phyloP scores from a whole-genome alignment of 169 alveolate species.

The Cryptosporidium sp. region DNA sequence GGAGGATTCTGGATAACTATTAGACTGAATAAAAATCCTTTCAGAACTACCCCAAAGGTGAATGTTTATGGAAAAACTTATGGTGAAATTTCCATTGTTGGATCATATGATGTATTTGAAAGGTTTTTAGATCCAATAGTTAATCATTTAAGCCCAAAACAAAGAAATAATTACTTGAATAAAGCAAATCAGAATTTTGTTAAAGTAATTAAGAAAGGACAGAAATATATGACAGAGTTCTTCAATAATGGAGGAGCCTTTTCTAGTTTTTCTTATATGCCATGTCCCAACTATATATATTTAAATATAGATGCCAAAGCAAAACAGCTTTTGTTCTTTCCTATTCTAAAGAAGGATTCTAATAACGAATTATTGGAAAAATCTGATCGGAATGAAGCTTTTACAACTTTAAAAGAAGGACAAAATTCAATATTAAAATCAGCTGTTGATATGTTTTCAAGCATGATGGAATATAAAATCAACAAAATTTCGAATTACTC shows the following conservation, averaged over 20 bases:
- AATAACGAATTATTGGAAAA: background rate
- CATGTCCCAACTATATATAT: conserved; percentile 30
- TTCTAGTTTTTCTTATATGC: background rate
- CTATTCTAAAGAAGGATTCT: background rate
- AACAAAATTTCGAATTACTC: background rate
- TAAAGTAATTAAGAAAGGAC: conserved; percentile 54
- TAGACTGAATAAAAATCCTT: conserved; percentile 27
- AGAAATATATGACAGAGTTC: conserved; percentile 28
- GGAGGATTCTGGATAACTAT: conserved; percentile 66
- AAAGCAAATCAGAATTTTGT: conserved; percentile 41
- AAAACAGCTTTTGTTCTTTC: conserved; percentile 41
- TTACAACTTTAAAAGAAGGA: background rate
- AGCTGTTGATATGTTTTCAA: background rate
- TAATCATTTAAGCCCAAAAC: conserved; percentile 48
- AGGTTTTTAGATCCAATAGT: conserved; percentile 55
- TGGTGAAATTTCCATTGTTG: conserved; percentile 54
- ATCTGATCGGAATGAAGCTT: background rate
- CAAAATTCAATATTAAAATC: background rate
- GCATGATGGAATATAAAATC: conserved; percentile 19
- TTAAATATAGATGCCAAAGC: conserved; percentile 40
- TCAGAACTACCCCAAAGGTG: conserved; percentile 56
- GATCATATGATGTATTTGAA: conserved; percentile 50
- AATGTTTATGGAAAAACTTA: conserved; percentile 25
- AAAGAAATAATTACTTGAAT: conserved; percentile 32
- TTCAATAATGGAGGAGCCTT: conserved; percentile 5